These are phyloP conservation scores for Fusarium sp. DNA, from an alignment of 2,329 filamentous ascomycete genomes.

Conservation along the genomic window DNA sequence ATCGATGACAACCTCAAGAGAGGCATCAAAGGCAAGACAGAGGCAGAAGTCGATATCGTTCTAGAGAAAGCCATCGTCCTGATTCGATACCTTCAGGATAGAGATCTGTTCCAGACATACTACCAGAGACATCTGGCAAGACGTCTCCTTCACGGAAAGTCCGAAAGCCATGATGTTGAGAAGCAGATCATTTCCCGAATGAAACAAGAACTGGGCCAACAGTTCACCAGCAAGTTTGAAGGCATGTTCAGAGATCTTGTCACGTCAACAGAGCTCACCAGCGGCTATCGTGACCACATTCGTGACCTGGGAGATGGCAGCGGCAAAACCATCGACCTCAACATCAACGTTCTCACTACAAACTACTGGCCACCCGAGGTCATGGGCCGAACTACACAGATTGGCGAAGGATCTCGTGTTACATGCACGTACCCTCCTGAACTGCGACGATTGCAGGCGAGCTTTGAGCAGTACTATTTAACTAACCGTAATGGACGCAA, in stretches of 20 bases:
- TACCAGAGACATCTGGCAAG: slow-evolving; percentile 97
- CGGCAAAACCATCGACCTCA: slow-evolving; percentile 73
- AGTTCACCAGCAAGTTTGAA: slow-evolving; percentile 92
- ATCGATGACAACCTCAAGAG: slow-evolving; percentile 97
- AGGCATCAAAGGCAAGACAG: slow-evolving; percentile 91
- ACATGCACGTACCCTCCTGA: slow-evolving; percentile 78
- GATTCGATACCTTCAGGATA: slow-evolving; percentile 88
- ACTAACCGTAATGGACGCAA: slow-evolving; percentile 87
- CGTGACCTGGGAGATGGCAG: slow-evolving; percentile 58
- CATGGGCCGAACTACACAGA: slow-evolving; percentile 71
- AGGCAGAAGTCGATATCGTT: slow-evolving; percentile 83
- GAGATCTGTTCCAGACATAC: slow-evolving; percentile 95
- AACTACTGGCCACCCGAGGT: slow-evolving; percentile 96
- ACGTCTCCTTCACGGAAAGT: slow-evolving; percentile 86
- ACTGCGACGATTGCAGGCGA: slow-evolving; percentile 79
- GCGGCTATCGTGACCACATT: slow-evolving; percentile 78
- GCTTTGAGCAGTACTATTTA: slow-evolving; percentile 89
- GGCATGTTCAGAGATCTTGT: slow-evolving; percentile 98
- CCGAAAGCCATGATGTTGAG: slow-evolving; percentile 90
- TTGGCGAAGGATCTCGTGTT: slow-evolving; percentile 55
- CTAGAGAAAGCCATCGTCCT: slow-evolving; percentile 91
- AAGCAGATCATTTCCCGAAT: slow-evolving; percentile 96
- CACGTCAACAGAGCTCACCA: slow-evolving; percentile 83
- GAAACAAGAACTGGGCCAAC: slow-evolving; percentile 95
- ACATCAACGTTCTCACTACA: slow-evolving; percentile 86